These are phyloP conservation scores for Ogataea allantospora DNA, from an alignment of 805 yeast species.

Conservation along the genomic window DNA sequence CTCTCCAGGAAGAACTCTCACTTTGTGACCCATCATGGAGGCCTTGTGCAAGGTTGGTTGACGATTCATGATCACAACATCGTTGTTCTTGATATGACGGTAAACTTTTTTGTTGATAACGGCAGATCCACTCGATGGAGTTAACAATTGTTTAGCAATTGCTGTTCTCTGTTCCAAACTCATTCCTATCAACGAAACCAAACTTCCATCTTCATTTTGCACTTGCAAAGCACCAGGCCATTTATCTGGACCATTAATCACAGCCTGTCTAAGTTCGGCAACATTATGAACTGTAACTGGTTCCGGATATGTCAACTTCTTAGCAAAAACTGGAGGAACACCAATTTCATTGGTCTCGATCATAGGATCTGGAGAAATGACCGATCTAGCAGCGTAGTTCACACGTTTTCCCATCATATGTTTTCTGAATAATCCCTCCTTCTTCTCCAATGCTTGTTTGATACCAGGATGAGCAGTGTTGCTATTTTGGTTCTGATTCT, in stretches of 20 bases:
- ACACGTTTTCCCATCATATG: constrained; percentile 99
- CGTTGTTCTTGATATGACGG: constrained; percentile 92
- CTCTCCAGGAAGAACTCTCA: constrained; percentile 94
- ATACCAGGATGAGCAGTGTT: constrained; percentile 88
- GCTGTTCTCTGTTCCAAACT: constrained; percentile 92
- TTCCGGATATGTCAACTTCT: constrained; percentile 93
- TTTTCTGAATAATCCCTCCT: constrained; percentile 96
- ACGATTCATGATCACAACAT: constrained; percentile 96
- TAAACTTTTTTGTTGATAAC: constrained; percentile 87
- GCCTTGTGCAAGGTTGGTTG: constrained; percentile 99
- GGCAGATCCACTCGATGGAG: constrained; percentile 67
- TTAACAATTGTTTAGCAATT: constrained; percentile 86
- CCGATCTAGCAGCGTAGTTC: constrained; percentile 98
- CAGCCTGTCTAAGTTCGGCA: constrained; percentile 88
- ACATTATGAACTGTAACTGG: constrained; percentile 94
- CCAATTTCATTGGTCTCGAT: constrained; percentile 98
- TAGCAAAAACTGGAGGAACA: constrained; percentile 98
- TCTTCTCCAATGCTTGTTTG: constrained; percentile 96
- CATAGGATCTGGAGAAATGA: constrained; percentile 98
- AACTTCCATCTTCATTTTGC: constrained; percentile 91
- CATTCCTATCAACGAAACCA: constrained; percentile 84
- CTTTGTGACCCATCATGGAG: constrained; percentile 99
- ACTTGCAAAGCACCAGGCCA: constrained; percentile 99
- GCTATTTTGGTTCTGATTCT: constrained; percentile 70
- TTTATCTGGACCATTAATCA: constrained; percentile 92